Percentiles rank a stretch among this genome's conserved stretches.
Evolutionary conservation across 768 basidiomycete genomes (phyloP).

Genomic region (Kwoniella dejecticola): DNA sequence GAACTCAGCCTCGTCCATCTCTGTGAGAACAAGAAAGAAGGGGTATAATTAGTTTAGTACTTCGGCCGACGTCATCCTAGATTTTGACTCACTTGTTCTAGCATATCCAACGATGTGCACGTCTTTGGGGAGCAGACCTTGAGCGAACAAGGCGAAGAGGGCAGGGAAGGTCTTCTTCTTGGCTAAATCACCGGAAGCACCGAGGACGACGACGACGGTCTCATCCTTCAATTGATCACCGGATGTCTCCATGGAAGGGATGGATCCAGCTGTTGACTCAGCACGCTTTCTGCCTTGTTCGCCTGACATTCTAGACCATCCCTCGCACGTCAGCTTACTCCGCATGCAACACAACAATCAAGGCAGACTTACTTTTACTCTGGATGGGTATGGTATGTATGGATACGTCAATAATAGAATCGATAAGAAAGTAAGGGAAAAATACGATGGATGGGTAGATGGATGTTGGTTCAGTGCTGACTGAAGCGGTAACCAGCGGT

Average conservation of each 20-base stretch:
- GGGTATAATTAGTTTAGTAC: not conserved
- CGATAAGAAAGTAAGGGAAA: not conserved
- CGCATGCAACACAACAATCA: not conserved
- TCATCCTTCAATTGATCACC: slow-evolving; percentile 78
- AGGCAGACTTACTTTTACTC: not conserved
- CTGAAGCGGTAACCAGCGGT: too few species aligned
- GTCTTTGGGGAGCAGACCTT: slow-evolving; percentile 76
- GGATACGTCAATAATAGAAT: not conserved
- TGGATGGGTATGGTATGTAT: not conserved
- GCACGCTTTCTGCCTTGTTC: slow-evolving; percentile 9
- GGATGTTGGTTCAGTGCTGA: too few species aligned
- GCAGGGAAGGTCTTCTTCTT: slow-evolving; percentile 99
- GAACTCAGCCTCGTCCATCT: slow-evolving; percentile 64
- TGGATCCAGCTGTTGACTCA: too few species aligned
- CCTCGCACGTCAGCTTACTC: not conserved
- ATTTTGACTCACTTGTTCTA: slow-evolving; percentile 64
- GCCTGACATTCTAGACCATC: not conserved
- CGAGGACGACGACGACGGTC: slow-evolving; percentile 87
- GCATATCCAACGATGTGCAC: slow-evolving; percentile 95
- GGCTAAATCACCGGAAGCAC: slow-evolving; percentile 94
- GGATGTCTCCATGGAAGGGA: slow-evolving; percentile 81
- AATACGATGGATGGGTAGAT: not conserved
- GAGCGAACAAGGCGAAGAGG: slow-evolving; percentile 81
- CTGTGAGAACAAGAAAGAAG: slow-evolving; percentile 16
- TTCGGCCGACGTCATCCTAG: slow-evolving; percentile 17